A percentile compares a stretch with the other conserved stretches of the same genome.
Evolutionary conservation across 2,329 filamentous ascomycete species (phyloP).

Genomic region (Alternaria arborescens): DNA sequence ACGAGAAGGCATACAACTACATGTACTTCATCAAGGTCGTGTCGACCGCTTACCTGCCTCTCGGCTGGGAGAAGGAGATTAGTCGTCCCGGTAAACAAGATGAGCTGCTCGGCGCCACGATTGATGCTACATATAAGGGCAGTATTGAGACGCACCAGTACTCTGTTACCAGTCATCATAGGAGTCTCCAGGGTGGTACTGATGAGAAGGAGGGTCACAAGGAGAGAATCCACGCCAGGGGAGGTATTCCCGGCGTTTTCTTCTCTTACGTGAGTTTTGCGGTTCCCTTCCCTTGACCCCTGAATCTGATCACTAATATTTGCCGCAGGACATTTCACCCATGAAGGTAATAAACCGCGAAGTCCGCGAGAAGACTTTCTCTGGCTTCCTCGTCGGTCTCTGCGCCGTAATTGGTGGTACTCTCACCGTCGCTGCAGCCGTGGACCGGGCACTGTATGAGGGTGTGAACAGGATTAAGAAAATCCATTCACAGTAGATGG

Average conservation of each 20-base stretch:
- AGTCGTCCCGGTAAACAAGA: constrained; percentile 56
- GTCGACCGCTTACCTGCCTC: constrained; percentile 89
- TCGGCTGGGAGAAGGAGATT: constrained; percentile 78
- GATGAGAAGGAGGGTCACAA: constrained; percentile 89
- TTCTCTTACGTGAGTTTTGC: constrained; percentile 85
- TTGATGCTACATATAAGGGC: constrained; percentile 70
- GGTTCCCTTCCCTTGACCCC: not conserved
- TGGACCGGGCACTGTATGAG: constrained; percentile 92
- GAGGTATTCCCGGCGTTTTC: constrained; percentile 96
- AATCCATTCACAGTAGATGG: constrained; percentile 68
- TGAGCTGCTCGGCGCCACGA: constrained; percentile 57
- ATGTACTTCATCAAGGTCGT: constrained; percentile 99
- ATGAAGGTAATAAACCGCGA: constrained; percentile 99
- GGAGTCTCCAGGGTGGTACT: constrained; percentile 82
- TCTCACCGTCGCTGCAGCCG: constrained; percentile 90
- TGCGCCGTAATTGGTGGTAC: constrained; percentile 96
- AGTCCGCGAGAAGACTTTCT: constrained; percentile 85
- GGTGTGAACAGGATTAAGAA: constrained; percentile 87
- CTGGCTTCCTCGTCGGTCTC: constrained; percentile 90
- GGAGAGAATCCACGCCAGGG: constrained; percentile 86
- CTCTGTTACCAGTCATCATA: constrained; percentile 95
- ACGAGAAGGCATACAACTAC: constrained; percentile 88
- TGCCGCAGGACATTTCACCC: constrained; percentile 87
- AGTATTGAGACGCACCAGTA: constrained; percentile 98
- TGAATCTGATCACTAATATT: constrained; percentile 16